A percentile compares a stretch with the other conserved stretches of the same genome.
Conservation (phyloP, 192 early-diverging fungal species). For the Allomyces arbusculus region DNA sequence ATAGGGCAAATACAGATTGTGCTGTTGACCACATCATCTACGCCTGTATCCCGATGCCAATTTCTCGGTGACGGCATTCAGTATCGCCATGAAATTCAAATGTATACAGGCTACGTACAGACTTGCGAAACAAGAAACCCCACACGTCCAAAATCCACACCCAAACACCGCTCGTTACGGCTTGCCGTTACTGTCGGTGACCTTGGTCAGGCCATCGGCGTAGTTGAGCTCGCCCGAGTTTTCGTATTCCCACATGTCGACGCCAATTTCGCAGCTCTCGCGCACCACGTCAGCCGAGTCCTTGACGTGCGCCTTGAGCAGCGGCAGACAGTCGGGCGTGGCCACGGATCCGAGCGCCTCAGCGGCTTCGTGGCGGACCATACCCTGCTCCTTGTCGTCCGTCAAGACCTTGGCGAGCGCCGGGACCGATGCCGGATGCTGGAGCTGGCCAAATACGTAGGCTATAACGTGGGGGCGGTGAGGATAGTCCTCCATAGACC, state of each 20-base stretch:
- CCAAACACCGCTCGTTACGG: no score
- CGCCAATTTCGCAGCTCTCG: slow-evolving; percentile 76
- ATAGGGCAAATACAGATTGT: no score
- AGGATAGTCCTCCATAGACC: no score
- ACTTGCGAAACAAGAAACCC: no score
- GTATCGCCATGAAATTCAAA: no score
- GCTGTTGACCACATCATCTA: no score
- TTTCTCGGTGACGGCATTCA: no score
- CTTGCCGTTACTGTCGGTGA: not conserved
- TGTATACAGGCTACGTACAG: no score
- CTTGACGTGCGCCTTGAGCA: slow-evolving; percentile 45
- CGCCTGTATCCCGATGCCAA: no score
- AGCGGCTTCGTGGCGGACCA: slow-evolving; percentile 95
- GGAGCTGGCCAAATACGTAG: slow-evolving; percentile 95
- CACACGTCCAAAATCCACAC: no score
- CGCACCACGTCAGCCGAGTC: slow-evolving; percentile 70
- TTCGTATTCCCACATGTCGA: slow-evolving; percentile 93
- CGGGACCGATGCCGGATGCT: slow-evolving; percentile 74
- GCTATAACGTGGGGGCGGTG: slow-evolving; percentile 16
- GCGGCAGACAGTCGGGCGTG: slow-evolving; percentile 56
- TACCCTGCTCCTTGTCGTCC: slow-evolving; percentile 53
- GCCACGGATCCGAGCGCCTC: slow-evolving; percentile 94
- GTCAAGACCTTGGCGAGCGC: slow-evolving; percentile 54
- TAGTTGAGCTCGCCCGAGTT: slow-evolving; percentile 72
- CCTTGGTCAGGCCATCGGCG: slow-evolving; percentile 18